Conservation (phyloP, 331 rosid genomes). For the Quercus lobata region DNA sequence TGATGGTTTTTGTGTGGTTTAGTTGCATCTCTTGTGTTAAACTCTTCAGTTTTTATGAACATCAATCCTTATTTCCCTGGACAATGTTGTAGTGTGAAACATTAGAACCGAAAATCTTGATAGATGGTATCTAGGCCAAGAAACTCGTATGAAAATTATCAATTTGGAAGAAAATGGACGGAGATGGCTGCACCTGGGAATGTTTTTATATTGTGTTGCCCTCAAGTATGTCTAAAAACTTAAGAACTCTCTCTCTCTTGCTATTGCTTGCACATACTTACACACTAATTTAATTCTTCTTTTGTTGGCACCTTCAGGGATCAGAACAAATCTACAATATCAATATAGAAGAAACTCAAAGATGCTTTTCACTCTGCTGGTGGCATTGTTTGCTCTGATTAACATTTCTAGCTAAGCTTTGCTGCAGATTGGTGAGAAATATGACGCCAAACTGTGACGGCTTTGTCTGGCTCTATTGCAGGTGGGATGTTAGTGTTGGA, state of each 20-base stretch:
- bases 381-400: conserved; percentile 33
- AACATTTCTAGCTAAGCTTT: conserved; percentile 30
- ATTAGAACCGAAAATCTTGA: conserved; percentile 84
- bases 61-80: conserved; percentile 63
- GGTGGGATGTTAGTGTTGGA: neutral
- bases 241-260: neutral
- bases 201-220: conserved; percentile 76
- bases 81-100: conserved; percentile 78
- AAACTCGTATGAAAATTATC: conserved; percentile 67
- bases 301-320: conserved; percentile 35
- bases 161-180: conserved; percentile 76
- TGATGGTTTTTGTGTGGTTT: neutral
- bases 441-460: no score
- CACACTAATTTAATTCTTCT: neutral
- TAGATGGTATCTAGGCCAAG: conserved; percentile 87
- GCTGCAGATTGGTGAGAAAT: neutral
- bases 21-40: neutral
- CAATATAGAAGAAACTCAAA: conserved; percentile 15
- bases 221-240: conserved; percentile 37
- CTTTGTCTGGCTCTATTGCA: no score
- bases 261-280: neutral
- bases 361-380: conserved; percentile 30
- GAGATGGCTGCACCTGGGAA: conserved; percentile 56
- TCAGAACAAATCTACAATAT: conserved; percentile 15
- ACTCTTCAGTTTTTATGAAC: conserved; percentile 46